Base-by-base conservation (phyloP, 495 filamentous ascomycete genomes). In the Articulospora tetracladia region DNA sequence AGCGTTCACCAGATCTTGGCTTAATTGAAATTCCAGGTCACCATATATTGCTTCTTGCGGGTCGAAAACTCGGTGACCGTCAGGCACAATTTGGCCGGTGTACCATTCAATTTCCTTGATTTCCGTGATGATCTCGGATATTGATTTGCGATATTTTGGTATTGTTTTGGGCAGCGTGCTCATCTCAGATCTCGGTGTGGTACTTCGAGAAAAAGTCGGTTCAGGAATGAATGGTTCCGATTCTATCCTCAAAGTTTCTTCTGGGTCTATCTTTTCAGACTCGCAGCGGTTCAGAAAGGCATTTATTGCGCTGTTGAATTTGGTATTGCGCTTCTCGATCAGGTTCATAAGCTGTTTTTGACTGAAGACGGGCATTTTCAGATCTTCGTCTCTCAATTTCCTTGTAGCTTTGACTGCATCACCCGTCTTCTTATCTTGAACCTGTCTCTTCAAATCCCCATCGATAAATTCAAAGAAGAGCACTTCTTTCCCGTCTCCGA, bases 341-440 rank as follows among this genome's bases (percentile, higher is more conserved):
- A 97, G 70, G 53, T 78, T 80, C 69, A 88, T 88, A 86, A 98
- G 89, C 76, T 96, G 90, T 72, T 91, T 92, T 76, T 96, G 92
- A 59, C 90, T 91, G 72, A 83, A 96, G 19, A 96, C 90, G 0
- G 94, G 94, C 89, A 97, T 94, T 73, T 90, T 95, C 68, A 97
- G 64, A 55, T 92, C 85, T 65, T 97, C 92, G 39, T 91, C 80
- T 61, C 81, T 80, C 60, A 88, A 78, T 65, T 79, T 85, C 58
- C 80, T 79, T 23, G 72, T 80, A 1, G 89, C 79, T 39, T 86
- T 87, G 0, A 78, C 80, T 3, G 86, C 77, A 66, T 92, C 88
- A 8, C 88, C 88, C 3, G 87, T 91, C 64, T 87, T 88, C 46
- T 79, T 76, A 70, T 86, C 72, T 41, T 80, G 76, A 0, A 90